Evolutionary conservation across 768 basidiomycete species (phyloP).

Genomic region (Filobasidium floriforme): DNA sequence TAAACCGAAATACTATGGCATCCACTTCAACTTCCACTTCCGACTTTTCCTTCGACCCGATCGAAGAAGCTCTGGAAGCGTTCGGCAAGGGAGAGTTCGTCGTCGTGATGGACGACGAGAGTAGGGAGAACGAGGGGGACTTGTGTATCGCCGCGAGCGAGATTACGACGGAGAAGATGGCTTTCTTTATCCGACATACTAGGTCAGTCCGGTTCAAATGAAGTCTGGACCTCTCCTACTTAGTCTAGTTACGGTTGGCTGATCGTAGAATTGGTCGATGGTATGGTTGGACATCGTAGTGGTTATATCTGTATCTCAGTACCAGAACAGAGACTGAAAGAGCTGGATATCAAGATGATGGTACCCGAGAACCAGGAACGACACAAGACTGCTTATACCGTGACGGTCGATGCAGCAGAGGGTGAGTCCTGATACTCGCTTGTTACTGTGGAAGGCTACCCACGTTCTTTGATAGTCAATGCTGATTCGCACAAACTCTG

Average conservation of each 20-base stretch:
- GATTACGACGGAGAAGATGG: constrained; percentile 93
- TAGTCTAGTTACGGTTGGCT: no score
- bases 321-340: constrained; percentile 63
- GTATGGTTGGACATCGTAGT: no score
- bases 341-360: constrained; percentile 87
- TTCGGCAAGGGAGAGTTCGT: constrained; percentile 78
- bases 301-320: constrained; percentile 90
- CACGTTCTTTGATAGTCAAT: background rate
- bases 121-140: constrained; percentile 94
- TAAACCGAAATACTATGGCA: background rate
- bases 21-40: background rate
- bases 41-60: constrained; percentile 56
- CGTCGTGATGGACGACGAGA: constrained; percentile 95
- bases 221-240: background rate
- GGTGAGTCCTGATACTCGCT: constrained; percentile 53
- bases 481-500: no score
- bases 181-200: constrained; percentile 94
- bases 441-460: no score
- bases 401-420: constrained; percentile 87
- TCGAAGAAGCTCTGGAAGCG: constrained; percentile 70
- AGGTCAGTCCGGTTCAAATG: constrained; percentile 55
- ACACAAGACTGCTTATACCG: constrained; percentile 87
- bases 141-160: constrained; percentile 76
- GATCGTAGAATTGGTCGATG: background rate
- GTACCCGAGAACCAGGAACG: constrained; percentile 80